Conservation (phyloP, 1,284 basidiomycete genomes). For the Apiotrichum veenhuisii region DNA sequence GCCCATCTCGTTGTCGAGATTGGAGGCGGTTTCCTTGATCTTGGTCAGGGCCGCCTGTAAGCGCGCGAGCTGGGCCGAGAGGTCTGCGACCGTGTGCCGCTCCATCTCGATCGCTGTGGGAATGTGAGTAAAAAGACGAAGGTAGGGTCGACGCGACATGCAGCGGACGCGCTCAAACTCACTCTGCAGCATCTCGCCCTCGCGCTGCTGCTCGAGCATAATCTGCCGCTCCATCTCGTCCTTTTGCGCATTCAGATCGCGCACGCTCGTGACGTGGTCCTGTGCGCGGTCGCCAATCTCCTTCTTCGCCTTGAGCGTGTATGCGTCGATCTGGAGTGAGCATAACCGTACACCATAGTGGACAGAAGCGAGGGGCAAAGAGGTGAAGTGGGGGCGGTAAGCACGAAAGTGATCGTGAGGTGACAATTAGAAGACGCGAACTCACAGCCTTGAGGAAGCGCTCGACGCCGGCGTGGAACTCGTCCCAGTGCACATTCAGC, state of each 20-base stretch:
- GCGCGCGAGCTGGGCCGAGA: conserved; percentile 29
- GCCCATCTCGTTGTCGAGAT: conserved; percentile 36
- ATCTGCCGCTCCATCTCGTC: conserved; percentile 42
- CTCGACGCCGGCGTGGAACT: conserved; percentile 35
- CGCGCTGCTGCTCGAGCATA: conserved; percentile 38
- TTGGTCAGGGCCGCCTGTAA: conserved; percentile 35
- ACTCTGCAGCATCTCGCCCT: conserved; percentile 46
- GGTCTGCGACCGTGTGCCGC: conserved; percentile 32
- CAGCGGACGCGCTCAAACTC: too few species aligned
- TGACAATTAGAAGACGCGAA: too few species aligned
- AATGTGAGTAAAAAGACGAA: background rate
- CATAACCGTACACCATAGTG: too few species aligned
- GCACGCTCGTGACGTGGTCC: conserved; percentile 28
- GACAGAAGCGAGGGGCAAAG: too few species aligned
- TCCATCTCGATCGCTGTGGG: conserved; percentile 41
- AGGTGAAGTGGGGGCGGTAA: too few species aligned
- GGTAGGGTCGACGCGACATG: too few species aligned
- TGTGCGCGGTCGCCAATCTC: conserved; percentile 35
- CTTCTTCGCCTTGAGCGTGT: conserved; percentile 34
- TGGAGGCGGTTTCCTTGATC: conserved; percentile 31
- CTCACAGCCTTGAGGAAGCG: conserved; percentile 39
- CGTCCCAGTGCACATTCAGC: conserved; percentile 35
- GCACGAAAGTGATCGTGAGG: too few species aligned
- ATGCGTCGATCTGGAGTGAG: conserved; percentile 38
- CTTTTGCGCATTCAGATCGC: conserved; percentile 36